A percentile compares a stretch with the other conserved stretches of the same genome.
These are phyloP conservation scores for Solanum chaucha DNA, from an alignment of 257 asterid genomes.

Conservation along the genomic window DNA sequence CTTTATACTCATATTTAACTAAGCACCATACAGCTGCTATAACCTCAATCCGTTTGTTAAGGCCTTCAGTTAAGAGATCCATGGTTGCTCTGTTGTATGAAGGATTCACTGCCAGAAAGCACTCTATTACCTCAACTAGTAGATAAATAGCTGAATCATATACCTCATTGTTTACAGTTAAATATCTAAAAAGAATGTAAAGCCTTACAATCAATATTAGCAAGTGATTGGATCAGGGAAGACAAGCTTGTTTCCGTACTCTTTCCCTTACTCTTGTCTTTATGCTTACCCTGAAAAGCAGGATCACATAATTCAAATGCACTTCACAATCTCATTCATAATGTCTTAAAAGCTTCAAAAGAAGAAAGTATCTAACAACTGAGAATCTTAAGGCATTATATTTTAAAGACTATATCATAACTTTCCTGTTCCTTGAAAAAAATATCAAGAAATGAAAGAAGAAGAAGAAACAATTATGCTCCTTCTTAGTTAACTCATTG, in stretches of 20 bases:
- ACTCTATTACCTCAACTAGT: not conserved
- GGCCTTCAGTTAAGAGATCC: too few species aligned
- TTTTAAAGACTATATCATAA: not conserved
- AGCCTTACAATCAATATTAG: too few species aligned
- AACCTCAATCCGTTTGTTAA: too few species aligned
- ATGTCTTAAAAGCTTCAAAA: too few species aligned
- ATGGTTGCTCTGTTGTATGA: too few species aligned
- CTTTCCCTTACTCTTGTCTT: not conserved
- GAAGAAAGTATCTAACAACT: not conserved
- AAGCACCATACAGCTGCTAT: too few species aligned
- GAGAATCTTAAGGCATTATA: not conserved
- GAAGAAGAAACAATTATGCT: not conserved
- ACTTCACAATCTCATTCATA: not conserved
- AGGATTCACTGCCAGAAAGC: not conserved
- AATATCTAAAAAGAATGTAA: not conserved
- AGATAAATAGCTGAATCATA: not conserved
- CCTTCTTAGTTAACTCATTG: not conserved
- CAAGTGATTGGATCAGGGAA: too few species aligned
- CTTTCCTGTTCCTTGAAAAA: not conserved
- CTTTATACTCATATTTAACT: too few species aligned
- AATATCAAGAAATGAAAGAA: too few species aligned
- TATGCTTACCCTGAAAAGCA: slow-evolving; percentile 21
- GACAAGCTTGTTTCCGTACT: too few species aligned
- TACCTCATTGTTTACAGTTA: not conserved
- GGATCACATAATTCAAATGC: not conserved